phyloP scores from a whole-genome alignment of 2,329 filamentous ascomycete species.

The Stagonosporopsis chrysanthemi region DNA sequence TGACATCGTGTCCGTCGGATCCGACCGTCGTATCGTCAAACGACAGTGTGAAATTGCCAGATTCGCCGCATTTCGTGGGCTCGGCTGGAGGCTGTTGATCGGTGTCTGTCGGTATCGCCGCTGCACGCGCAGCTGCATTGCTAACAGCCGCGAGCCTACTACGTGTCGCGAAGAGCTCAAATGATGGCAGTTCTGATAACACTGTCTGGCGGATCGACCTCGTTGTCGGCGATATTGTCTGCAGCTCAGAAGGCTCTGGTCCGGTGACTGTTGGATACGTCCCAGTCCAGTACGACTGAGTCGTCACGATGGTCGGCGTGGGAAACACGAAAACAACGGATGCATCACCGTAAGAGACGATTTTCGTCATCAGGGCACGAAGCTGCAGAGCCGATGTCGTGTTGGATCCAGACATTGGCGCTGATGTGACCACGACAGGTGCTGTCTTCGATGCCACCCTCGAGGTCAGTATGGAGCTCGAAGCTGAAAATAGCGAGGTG shows the following conservation, averaged over 20 bases:
- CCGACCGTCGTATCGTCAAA: constrained; percentile 40
- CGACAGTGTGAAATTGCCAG: constrained; percentile 52
- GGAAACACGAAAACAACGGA: constrained; percentile 41
- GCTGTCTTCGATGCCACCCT: not conserved
- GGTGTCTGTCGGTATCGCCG: constrained; percentile 3
- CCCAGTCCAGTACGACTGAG: constrained; percentile 45
- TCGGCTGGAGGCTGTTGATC: constrained; percentile 15
- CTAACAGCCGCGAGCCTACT: constrained; percentile 25
- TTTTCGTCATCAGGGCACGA: constrained; percentile 31
- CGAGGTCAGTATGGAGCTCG: not conserved
- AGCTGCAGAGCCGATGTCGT: constrained; percentile 5
- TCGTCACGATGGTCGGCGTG: constrained; percentile 39
- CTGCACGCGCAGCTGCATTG: constrained; percentile 15
- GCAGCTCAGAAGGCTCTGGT: constrained; percentile 33
- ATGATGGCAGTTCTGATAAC: constrained; percentile 30
- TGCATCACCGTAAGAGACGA: constrained; percentile 35
- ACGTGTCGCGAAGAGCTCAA: constrained; percentile 21
- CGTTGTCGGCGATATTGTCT: constrained; percentile 31
- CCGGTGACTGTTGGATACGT: constrained; percentile 38
- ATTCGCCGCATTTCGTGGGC: constrained; percentile 52
- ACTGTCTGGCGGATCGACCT: constrained; percentile 32
- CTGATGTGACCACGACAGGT: not conserved
- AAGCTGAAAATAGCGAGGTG: not conserved
- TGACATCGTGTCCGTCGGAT: constrained; percentile 41
- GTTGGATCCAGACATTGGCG: not conserved